Conservation (phyloP, 331 rosid species). For the Malus hybrid region DNA sequence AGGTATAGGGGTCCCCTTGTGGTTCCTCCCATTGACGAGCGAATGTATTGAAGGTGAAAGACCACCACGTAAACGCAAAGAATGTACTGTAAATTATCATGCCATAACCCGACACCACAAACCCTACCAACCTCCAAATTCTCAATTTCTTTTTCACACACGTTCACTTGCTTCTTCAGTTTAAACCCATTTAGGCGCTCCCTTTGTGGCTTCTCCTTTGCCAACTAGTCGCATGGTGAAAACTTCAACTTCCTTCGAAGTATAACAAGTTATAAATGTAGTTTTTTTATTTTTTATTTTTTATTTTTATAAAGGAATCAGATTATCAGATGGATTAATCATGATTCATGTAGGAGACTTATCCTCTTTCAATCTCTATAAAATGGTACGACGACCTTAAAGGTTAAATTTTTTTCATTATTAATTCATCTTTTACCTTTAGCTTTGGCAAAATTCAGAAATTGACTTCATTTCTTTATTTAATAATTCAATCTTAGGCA, state of each 20-base stretch:
- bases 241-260: neutral
- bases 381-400: too few relatives aligned
- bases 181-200: neutral
- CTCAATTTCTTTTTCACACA: neutral
- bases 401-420: neutral
- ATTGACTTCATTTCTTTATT: neutral
- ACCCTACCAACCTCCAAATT: slow-evolving; percentile 14
- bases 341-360: neutral
- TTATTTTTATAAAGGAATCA: too few relatives aligned
- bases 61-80: slow-evolving; percentile 15
- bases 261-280: neutral
- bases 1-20: neutral
- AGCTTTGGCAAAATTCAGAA: neutral
- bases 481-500: neutral
- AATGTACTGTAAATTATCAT: slow-evolving; percentile 7
- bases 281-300: too few relatives aligned
- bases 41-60: slow-evolving; percentile 45
- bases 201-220: neutral
- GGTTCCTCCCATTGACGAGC: slow-evolving; percentile 19
- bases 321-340: too few relatives aligned
- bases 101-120: neutral
- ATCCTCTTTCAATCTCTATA: neutral
- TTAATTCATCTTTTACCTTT: neutral
- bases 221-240: neutral
- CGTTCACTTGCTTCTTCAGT: neutral